Evolutionary conservation across 1,284 basidiomycete species (phyloP), one percentile per base, ranked within the genome.

Genomic region (Malassezia sp.): DNA sequence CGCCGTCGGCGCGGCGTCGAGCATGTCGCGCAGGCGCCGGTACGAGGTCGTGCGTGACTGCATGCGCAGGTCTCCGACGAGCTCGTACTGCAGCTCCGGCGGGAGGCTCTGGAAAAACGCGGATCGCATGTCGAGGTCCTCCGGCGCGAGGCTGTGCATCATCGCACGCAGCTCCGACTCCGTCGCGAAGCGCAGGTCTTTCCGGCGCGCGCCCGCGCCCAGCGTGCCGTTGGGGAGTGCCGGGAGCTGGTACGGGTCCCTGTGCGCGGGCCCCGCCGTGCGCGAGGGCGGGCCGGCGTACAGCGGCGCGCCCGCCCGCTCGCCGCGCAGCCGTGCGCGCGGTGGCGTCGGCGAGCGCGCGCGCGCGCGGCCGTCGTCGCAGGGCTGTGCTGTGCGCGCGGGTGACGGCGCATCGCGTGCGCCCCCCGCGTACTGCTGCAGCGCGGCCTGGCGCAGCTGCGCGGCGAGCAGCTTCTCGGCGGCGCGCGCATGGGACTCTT

Each of bases 31-130:
- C 24, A 97, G 74, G 9, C 93, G 83, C 40, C 80, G 80, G 73
- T 90, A 84, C 5, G 87, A 93, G 6, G 88, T 91, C 71, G 93
- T 88, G 2, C 93, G 79, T 1, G 89, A 95, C 67, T 88, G 88
- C 34, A 91, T 75, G 4, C 90, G 80, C 47, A 96, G 74, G 73
- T 99, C 93, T 47, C 91, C 91, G 23, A 97, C 83, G 56, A 99
- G 89, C 74, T 99, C 93, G 71, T 97, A 99, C 67, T 99, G 89
- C 18, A 93, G 80, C 71, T 96, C 90, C 0, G 86, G 87, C 0
- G 93, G 89, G 9, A 97, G 77, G 52, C 87, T 85, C 21, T 82
- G 81, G 67, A 99, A 99, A 20, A 67, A 52, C 11, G 57, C 56
- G 2, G 67, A 70, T 29, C 45, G 53, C 33, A 59, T 63, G 45